phyloP scores from a whole-genome alignment of 192 early-diverging fungal species.

The Entophlyctis luteolus region DNA sequence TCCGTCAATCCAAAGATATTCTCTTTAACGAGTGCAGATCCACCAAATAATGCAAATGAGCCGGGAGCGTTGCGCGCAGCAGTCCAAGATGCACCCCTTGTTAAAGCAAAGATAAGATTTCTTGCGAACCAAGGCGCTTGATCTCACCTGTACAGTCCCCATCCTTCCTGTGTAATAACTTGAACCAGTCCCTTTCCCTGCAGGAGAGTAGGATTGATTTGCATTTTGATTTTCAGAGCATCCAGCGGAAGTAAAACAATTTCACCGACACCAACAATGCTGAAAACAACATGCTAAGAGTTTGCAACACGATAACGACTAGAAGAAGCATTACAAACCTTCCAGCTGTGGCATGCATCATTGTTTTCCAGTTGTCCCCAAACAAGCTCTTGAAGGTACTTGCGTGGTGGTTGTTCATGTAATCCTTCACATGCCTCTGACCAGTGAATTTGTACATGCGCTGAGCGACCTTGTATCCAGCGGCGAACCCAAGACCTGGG shows the following conservation, averaged over 20 bases:
- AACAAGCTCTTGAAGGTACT: constrained; percentile 70
- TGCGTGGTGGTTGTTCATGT: constrained; percentile 78
- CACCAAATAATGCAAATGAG: constrained; percentile 84
- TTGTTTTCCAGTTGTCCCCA: constrained; percentile 92
- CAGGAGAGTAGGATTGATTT: constrained; percentile 87
- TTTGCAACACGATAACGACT: constrained; percentile 1
- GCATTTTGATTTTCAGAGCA: constrained; percentile 97
- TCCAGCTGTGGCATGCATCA: constrained; percentile 97
- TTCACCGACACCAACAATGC: constrained; percentile 94
- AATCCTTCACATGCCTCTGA: constrained; percentile 93
- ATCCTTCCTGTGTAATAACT: constrained; percentile 83
- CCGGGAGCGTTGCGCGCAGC: constrained; percentile 96
- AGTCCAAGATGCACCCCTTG: constrained; percentile 94
- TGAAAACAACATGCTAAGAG: constrained; percentile 27
- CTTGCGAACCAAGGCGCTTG: not conserved
- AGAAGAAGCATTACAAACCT: constrained; percentile 33
- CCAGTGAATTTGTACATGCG: constrained; percentile 98
- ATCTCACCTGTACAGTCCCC: constrained; percentile 79
- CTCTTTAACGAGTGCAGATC: constrained; percentile 91
- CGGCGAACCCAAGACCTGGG: constrained; percentile 95
- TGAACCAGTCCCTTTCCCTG: constrained; percentile 73
- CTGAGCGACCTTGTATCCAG: constrained; percentile 97
- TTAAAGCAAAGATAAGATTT: not conserved
- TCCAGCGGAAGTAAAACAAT: constrained; percentile 93
- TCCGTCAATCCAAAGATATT: constrained; percentile 84